phyloP scores from a whole-genome alignment of 2,329 filamentous ascomycete species.

The Penicillium sp. region DNA sequence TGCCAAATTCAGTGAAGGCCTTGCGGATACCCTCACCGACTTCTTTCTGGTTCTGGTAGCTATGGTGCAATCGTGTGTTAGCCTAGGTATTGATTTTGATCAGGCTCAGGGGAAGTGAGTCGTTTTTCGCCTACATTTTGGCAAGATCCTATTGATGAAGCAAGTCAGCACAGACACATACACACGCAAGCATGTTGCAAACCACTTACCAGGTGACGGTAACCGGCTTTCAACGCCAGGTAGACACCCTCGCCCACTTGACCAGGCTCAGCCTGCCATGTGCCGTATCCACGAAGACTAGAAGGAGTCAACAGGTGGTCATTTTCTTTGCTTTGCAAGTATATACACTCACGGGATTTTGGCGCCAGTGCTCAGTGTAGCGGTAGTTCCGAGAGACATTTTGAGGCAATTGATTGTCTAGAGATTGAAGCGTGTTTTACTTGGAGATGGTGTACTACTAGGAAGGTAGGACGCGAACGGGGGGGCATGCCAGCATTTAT shows the following conservation, averaged over 20 bases:
- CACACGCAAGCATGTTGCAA: no score
- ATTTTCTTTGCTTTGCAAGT: neutral
- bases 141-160: slow-evolving; percentile 31
- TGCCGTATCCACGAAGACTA: slow-evolving; percentile 38
- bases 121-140: slow-evolving; percentile 28
- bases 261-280: slow-evolving; percentile 38
- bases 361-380: slow-evolving; percentile 35
- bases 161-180: slow-evolving; percentile 15
- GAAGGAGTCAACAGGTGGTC: neutral
- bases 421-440: neutral
- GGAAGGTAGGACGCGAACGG: neutral
- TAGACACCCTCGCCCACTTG: slow-evolving; percentile 39
- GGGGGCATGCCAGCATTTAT: neutral
- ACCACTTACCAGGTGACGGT: slow-evolving; percentile 35
- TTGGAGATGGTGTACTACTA: neutral
- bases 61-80: slow-evolving; percentile 11
- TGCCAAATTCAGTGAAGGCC: slow-evolving; percentile 34
- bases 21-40: slow-evolving; percentile 32
- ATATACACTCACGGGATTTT: slow-evolving; percentile 33
- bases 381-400: slow-evolving; percentile 41
- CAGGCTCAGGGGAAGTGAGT: neutral
- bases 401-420: slow-evolving; percentile 14
- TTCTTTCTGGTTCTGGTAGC: slow-evolving; percentile 38
- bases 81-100: neutral
- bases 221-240: slow-evolving; percentile 37